Conservation (phyloP, 768 basidiomycete genomes). For the Tulasnella calospora region DNA sequence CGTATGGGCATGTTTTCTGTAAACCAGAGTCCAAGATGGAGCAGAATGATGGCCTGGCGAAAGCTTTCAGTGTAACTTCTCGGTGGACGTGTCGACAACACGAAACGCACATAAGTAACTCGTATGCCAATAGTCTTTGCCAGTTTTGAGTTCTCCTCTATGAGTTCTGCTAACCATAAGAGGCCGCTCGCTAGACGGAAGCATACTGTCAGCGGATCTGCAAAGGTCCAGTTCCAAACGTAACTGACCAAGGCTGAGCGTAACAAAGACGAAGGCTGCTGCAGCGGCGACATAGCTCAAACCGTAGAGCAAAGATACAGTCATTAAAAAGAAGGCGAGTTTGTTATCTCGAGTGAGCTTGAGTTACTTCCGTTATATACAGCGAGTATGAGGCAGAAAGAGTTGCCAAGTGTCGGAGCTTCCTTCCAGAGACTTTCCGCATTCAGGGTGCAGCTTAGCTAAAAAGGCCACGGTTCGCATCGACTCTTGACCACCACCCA, state of each 20-base stretch:
- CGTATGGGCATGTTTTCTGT: conserved; percentile 73
- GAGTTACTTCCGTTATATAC: neutral
- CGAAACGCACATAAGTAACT: conserved; percentile 69
- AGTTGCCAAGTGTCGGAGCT: conserved; percentile 12
- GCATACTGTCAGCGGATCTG: neutral
- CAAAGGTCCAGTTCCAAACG: neutral
- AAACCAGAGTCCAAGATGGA: conserved; percentile 73
- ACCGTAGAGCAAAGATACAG: conserved; percentile 34
- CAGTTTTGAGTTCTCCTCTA: conserved; percentile 82
- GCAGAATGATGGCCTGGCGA: conserved; percentile 62
- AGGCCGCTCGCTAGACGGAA: conserved; percentile 73
- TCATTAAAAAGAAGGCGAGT: neutral
- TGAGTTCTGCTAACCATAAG: conserved; percentile 88
- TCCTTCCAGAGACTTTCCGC: neutral
- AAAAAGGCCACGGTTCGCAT: conserved; percentile 1
- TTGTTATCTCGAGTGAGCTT: conserved; percentile 1
- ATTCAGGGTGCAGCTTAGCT: neutral
- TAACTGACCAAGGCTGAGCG: conserved; percentile 74
- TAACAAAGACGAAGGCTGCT: conserved; percentile 83
- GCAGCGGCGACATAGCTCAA: conserved; percentile 61
- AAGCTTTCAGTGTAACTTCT: neutral
- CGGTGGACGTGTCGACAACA: neutral
- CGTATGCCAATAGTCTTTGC: conserved; percentile 81
- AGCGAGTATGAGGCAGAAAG: neutral
- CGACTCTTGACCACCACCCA: conserved; percentile 24